phyloP scores from a whole-genome alignment of 257 asterid genomes.

The Solanum gracilifrons region DNA sequence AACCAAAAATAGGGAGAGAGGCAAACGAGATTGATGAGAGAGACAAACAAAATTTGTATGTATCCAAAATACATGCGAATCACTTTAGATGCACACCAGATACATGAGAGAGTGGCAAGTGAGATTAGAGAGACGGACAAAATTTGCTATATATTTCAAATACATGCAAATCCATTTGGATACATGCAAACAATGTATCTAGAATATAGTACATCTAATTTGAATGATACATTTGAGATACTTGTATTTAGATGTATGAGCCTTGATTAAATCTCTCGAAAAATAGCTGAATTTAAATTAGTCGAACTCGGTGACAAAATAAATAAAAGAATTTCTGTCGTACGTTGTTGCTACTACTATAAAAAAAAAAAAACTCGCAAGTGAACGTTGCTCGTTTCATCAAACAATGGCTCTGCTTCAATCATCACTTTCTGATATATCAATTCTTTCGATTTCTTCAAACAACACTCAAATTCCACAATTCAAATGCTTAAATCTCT shows the following conservation, averaged over 20 bases:
- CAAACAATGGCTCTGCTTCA: slow-evolving; percentile 11
- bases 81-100: too few species aligned
- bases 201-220: too few species aligned
- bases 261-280: background rate
- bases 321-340: background rate
- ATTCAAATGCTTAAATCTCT: background rate
- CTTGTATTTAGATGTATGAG: too few species aligned
- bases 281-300: background rate
- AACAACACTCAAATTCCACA: background rate
- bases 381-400: background rate
- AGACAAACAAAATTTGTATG: too few species aligned
- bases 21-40: background rate
- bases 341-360: background rate
- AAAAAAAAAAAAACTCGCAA: background rate
- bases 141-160: too few species aligned
- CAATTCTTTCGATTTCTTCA: background rate
- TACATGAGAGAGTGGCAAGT: too few species aligned
- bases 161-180: too few species aligned
- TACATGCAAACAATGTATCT: background rate
- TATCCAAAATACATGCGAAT: too few species aligned
- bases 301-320: accelerated
- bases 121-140: too few species aligned
- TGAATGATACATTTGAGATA: background rate
- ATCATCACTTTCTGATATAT: background rate
- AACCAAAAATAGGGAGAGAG: background rate